A percentile compares a stretch with the other conserved stretches of the same genome.
These are phyloP conservation scores for Immersiella caudata DNA, from an alignment of 495 filamentous ascomycete genomes.

Conservation along the genomic window DNA sequence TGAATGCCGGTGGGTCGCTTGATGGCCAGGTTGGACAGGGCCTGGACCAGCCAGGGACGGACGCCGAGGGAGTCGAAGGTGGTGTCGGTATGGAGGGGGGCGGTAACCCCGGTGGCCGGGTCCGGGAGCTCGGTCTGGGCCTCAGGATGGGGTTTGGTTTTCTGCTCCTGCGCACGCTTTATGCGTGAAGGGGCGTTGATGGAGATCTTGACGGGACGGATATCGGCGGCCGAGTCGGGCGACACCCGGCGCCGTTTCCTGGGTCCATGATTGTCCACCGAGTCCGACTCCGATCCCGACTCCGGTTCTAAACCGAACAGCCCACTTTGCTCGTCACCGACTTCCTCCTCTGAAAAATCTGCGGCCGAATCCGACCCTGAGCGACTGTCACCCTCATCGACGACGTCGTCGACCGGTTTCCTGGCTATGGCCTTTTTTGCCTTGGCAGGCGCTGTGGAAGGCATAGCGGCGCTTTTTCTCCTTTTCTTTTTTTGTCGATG, in stretches of 20 bases:
- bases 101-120: slow-evolving; percentile 32
- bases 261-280: slow-evolving; percentile 48
- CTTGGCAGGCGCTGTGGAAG: slow-evolving; percentile 24
- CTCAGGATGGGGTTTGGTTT: slow-evolving; percentile 16
- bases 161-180: slow-evolving; percentile 36
- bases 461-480: slow-evolving; percentile 25
- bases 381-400: slow-evolving; percentile 8
- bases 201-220: slow-evolving; percentile 30
- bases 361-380: slow-evolving; percentile 11
- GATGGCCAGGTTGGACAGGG: slow-evolving; percentile 84
- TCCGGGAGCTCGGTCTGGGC: slow-evolving; percentile 6
- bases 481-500: neutral
- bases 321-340: neutral
- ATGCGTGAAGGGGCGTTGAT: slow-evolving; percentile 54
- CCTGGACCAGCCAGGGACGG: slow-evolving; percentile 85
- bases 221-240: slow-evolving; percentile 19
- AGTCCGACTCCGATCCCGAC: slow-evolving; percentile 38
- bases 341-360: neutral
- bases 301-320: slow-evolving; percentile 13
- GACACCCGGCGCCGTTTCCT: slow-evolving; percentile 55
- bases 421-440: slow-evolving; percentile 11
- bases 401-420: slow-evolving; percentile 8
- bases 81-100: slow-evolving; percentile 53
- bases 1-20: slow-evolving; percentile 89
- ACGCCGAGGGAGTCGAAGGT: slow-evolving; percentile 77